These are phyloP conservation scores for Solanum chacoense DNA, from an alignment of 305 asterid species.

Conservation along the genomic window DNA sequence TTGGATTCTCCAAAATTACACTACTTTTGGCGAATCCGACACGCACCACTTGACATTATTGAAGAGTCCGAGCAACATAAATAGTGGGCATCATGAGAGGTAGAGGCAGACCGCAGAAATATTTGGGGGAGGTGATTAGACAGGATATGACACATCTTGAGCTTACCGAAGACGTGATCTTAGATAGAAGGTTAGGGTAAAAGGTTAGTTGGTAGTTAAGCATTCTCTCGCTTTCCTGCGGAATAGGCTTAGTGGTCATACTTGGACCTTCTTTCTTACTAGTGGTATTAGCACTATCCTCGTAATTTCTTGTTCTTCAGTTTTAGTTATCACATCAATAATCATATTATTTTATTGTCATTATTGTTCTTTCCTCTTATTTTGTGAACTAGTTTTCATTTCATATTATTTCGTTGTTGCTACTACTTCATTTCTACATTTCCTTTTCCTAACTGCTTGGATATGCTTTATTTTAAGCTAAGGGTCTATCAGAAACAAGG, in stretches of 20 bases:
- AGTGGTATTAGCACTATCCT: neutral
- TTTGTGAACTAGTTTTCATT: neutral
- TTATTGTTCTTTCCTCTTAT: neutral
- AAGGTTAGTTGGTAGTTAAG: neutral
- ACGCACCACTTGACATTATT: too few relatives aligned
- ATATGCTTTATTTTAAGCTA: neutral
- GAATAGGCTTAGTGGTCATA: neutral
- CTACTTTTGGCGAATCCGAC: too few relatives aligned
- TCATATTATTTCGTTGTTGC: neutral
- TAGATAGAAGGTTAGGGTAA: neutral
- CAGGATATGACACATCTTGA: neutral
- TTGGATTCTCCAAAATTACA: too few relatives aligned
- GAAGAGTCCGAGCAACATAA: too few relatives aligned
- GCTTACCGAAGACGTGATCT: neutral
- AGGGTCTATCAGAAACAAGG: neutral
- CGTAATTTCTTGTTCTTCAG: neutral
- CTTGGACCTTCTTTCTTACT: neutral
- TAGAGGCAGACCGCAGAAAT: neutral
- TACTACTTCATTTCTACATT: neutral
- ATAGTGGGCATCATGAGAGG: neutral
- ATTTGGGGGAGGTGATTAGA: neutral
- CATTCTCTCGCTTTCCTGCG: neutral
- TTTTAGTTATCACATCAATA: neutral
- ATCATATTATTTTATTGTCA: neutral
- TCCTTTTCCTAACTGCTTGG: neutral